A percentile compares a stretch with the other conserved stretches of the same genome.
These are phyloP conservation scores for Termitomyces sp. DNA, from an alignment of 768 basidiomycete species.

Conservation along the genomic window DNA sequence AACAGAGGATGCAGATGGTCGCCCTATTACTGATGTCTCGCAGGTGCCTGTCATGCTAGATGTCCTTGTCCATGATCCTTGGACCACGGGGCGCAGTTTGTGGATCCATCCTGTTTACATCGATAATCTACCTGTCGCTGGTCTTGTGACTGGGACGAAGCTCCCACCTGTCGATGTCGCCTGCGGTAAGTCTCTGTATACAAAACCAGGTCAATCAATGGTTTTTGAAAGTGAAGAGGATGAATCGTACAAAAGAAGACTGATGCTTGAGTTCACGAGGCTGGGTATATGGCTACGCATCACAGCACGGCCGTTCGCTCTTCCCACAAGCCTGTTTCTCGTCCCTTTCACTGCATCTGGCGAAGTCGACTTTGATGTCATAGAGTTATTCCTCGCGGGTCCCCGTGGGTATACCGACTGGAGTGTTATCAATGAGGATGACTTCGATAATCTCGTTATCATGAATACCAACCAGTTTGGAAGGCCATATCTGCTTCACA, in stretches of 20 bases:
- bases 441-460: slow-evolving; percentile 52
- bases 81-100: slow-evolving; percentile 53
- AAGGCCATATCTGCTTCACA: slow-evolving; percentile 52
- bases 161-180: slow-evolving; percentile 48
- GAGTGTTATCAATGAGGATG: slow-evolving; percentile 46
- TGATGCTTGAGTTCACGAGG: slow-evolving; percentile 68
- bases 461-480: slow-evolving; percentile 56
- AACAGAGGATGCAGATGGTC: slow-evolving; percentile 54
- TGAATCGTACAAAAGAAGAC: slow-evolving; percentile 42
- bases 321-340: slow-evolving; percentile 59
- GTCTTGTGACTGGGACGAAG: slow-evolving; percentile 64
- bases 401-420: slow-evolving; percentile 57
- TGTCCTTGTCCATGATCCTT: slow-evolving; percentile 65
- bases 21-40: slow-evolving; percentile 39
- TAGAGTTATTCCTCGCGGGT: slow-evolving; percentile 47
- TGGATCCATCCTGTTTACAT: slow-evolving; percentile 66
- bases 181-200: slow-evolving; percentile 34
- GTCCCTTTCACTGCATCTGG: slow-evolving; percentile 55
- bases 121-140: slow-evolving; percentile 50
- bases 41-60: slow-evolving; percentile 53
- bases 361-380: slow-evolving; percentile 57
- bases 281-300: slow-evolving; percentile 61
- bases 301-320: slow-evolving; percentile 53
- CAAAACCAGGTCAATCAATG: slow-evolving; percentile 32
- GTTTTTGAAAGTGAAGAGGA: slow-evolving; percentile 40